A percentile compares a stretch with the other conserved stretches of the same genome.
phyloP scores from a whole-genome alignment of 257 asterid species.

The Agastache rugosa region DNA sequence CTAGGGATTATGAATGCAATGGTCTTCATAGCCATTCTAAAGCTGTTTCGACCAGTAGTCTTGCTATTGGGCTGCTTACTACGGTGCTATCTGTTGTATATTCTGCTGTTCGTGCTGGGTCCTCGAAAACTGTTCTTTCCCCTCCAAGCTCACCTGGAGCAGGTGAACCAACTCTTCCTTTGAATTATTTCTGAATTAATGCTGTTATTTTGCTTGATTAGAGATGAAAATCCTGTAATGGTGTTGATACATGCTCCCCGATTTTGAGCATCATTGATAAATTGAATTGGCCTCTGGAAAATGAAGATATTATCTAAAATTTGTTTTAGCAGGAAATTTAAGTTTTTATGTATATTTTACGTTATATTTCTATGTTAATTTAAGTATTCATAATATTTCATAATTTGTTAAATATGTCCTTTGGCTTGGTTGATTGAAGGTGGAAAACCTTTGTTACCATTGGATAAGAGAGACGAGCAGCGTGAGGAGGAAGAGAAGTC shows the following conservation, averaged over 20 bases:
- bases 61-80: constrained; percentile 74
- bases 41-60: constrained; percentile 81
- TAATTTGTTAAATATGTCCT: too few relatives aligned
- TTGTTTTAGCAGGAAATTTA: too few relatives aligned
- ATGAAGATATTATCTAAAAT: too few relatives aligned
- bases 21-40: constrained; percentile 85
- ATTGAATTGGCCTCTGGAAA: too few relatives aligned
- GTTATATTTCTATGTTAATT: too few relatives aligned
- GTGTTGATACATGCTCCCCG: too few relatives aligned
- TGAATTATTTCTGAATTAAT: constrained; percentile 30
- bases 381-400: constrained; percentile 9
- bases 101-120: constrained; percentile 91
- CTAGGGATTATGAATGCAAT: constrained; percentile 85
- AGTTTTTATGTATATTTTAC: too few relatives aligned
- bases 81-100: constrained; percentile 84
- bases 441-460: constrained; percentile 85
- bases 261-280: too few relatives aligned
- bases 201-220: too few relatives aligned
- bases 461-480: constrained; percentile 73
- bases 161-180: too few relatives aligned
- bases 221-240: too few relatives aligned
- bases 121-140: constrained; percentile 81
- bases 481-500: constrained; percentile 62
- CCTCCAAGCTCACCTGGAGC: constrained; percentile 89
- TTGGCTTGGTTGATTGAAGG: too few relatives aligned